Percentiles rank a stretch among this genome's conserved stretches.
Conservation (phyloP, 176 grass and related monocot species). For the Bonia amplexicaulis region DNA sequence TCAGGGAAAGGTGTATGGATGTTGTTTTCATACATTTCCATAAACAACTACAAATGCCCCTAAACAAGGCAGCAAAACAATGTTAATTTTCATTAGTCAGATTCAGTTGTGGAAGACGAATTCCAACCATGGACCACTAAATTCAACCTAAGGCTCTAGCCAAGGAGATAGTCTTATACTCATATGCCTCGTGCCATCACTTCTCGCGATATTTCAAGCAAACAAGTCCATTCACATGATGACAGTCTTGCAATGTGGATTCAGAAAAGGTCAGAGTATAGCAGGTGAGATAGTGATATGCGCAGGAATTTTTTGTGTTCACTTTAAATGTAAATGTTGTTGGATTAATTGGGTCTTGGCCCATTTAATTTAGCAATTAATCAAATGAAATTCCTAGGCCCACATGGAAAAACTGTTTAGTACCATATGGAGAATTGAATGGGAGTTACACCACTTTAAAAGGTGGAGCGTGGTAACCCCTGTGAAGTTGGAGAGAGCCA, state of each 20-base stretch:
- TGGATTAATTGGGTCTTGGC: too few relatives aligned
- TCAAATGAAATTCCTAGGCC: too few relatives aligned
- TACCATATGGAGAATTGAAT: too few relatives aligned
- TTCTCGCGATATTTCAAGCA: not conserved
- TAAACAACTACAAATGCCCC: not conserved
- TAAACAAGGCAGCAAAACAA: not conserved
- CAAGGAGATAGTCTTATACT: not conserved
- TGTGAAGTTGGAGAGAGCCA: too few relatives aligned
- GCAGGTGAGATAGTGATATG: constrained; percentile 14
- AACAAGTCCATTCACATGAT: constrained; percentile 5
- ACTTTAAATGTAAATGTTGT: not conserved
- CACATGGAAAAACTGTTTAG: too few relatives aligned
- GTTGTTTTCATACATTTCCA: not conserved
- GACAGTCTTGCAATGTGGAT: not conserved
- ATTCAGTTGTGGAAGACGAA: not conserved
- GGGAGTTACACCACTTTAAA: too few relatives aligned
- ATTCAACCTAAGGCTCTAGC: constrained; percentile 17
- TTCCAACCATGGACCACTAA: not conserved
- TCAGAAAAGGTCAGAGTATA: constrained; percentile 16
- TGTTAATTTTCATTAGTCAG: not conserved
- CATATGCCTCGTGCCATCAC: not conserved
- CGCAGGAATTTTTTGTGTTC: not conserved
- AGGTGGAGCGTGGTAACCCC: too few relatives aligned
- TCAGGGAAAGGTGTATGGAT: not conserved
- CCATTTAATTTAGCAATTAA: too few relatives aligned